Base-by-base conservation (phyloP, 2,329 filamentous ascomycete genomes). In the Aureobasidium sp. region DNA sequence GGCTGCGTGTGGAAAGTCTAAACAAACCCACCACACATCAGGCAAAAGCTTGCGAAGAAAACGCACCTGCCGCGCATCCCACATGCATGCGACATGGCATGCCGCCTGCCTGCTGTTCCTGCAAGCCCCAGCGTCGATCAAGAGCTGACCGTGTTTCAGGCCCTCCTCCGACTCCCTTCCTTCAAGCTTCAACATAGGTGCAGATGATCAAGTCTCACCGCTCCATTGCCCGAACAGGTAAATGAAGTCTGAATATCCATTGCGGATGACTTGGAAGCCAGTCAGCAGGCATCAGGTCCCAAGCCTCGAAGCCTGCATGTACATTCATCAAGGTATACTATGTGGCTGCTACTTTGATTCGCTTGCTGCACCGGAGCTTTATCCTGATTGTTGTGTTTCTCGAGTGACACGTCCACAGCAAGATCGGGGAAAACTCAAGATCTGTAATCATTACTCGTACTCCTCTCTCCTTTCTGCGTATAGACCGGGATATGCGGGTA, bases 121-220 rank as follows among this genome's bases (percentile, higher is more conserved):
- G 37, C 24, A 37, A 17, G 24, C 52, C 37, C 14, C 50, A 33
- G 5, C n/a, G 54, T 39, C 54, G 54, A 58, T 58, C 54, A 45
- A n/a, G n/a, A 7, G 9, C 15, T 27, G 54, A 58, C 42, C 54
- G 31, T 58, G 42, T 47, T 47, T 58, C 54, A 58, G 14, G 42
- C 40, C 12, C 14, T n/a, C 27, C 37, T 44, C 33, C 27, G 17
- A 27, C 15, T 24, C 39, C 39, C 27, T 57, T 31, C 40, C 40
- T 44, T 44, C 19, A 33, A 9, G 40, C 40, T 44, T 24, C 11
- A 35, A 5, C 11, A 15, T n/a, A 52, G 3, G 35, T 12, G 52
- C 52, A 42, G 39, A 56, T 37, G 37, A 42, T 56, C 39, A 56
- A 24, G 27, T 44, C 52, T 56, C 52, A 56, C 52, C 52, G 52